phyloP scores from a whole-genome alignment of 2,329 filamentous ascomycete genomes.

The Colletotrichum kahawae region DNA sequence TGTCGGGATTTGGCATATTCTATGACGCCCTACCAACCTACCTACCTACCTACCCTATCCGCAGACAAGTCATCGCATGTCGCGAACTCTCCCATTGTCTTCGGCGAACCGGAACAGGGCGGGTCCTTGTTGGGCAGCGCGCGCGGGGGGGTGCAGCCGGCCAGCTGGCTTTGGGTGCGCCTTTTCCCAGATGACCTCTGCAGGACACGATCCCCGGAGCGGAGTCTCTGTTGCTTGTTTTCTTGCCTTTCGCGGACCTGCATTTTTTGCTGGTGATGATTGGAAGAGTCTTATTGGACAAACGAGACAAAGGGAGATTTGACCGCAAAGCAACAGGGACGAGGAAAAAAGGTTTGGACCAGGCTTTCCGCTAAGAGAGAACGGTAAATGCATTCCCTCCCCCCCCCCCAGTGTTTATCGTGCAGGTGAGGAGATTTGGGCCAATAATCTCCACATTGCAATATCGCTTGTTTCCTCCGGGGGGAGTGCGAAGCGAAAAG shows the following conservation, averaged over 20 bases:
- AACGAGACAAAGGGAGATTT: neutral
- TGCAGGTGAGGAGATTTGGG: slow-evolving; percentile 7
- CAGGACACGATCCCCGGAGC: slow-evolving; percentile 6
- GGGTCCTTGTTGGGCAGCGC: neutral
- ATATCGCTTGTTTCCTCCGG: slow-evolving; percentile 20
- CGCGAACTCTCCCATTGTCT: slow-evolving; percentile 18
- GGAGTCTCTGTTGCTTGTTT: neutral
- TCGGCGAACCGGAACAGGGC: slow-evolving; percentile 14
- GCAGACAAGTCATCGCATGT: slow-evolving; percentile 22
- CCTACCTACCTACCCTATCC: neutral
- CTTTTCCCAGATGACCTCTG: neutral
- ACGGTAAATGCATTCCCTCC: neutral
- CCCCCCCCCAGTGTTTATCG: neutral
- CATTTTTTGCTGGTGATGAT: neutral
- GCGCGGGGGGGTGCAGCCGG: neutral
- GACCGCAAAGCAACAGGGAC: neutral
- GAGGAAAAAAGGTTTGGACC: slow-evolving; percentile 2
- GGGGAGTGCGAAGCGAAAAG: neutral
- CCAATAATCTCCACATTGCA: slow-evolving; percentile 22
- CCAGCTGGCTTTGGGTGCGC: neutral
- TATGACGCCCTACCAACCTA: neutral
- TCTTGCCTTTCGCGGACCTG: neutral
- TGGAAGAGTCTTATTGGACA: neutral
- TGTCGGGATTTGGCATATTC: slow-evolving; percentile 14
- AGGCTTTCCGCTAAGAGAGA: neutral